A percentile compares a stretch with the other conserved stretches of the same genome.
Evolutionary conservation across 2,329 filamentous ascomycete species (phyloP).

Genomic region (Alternaria ethzedia): DNA sequence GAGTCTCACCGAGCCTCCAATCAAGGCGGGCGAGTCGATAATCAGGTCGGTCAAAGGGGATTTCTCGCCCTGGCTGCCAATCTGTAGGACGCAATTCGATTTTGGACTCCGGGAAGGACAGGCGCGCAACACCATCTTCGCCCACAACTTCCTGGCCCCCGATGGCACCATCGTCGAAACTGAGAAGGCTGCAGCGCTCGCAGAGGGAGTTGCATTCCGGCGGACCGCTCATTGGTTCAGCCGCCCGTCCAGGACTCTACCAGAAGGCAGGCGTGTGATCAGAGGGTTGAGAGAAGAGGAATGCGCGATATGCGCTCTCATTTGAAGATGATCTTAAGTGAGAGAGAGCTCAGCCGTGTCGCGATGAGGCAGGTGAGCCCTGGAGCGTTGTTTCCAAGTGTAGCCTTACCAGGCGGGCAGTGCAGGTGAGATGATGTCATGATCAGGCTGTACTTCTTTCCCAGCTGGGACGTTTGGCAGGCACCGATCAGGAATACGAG

Average conservation of each 20-base stretch:
- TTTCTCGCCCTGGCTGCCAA: no score
- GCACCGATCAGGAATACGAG: not conserved
- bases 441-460: not conserved
- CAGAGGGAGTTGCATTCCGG: accelerated
- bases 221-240: not conserved
- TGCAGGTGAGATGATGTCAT: not conserved
- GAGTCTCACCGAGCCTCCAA: not conserved
- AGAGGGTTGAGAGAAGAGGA: not conserved
- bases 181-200: not conserved
- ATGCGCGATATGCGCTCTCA: not conserved
- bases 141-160: accelerated
- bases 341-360: no score
- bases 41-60: no score
- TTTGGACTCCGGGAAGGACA: not conserved
- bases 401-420: not conserved
- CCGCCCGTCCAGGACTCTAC: no score
- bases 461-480: not conserved
- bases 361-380: not conserved
- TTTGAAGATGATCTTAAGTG: not conserved
- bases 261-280: not conserved
- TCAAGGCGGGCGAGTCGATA: not conserved
- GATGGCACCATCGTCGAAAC: not conserved
- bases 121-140: not conserved
- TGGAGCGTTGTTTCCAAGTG: not conserved
- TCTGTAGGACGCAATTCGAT: no score